phyloP scores from a whole-genome alignment of 2,329 filamentous ascomycete species.

The Tothia fuscella region DNA sequence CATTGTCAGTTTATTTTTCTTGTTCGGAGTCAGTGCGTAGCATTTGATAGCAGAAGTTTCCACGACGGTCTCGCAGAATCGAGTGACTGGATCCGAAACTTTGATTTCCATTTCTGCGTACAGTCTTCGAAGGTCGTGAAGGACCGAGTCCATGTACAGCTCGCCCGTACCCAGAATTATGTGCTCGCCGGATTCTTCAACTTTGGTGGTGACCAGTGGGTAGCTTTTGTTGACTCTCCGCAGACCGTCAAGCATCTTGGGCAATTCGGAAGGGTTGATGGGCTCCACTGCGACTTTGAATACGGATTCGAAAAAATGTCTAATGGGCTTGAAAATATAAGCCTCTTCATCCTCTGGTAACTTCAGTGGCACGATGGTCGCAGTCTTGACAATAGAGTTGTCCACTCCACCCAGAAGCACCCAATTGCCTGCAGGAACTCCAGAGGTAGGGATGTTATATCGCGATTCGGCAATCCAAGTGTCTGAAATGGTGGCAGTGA shows the following conservation, averaged over 20 bases:
- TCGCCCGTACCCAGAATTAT: conserved; percentile 91
- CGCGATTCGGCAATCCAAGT: conserved; percentile 86
- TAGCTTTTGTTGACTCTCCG: conserved; percentile 98
- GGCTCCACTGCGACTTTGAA: conserved; percentile 97
- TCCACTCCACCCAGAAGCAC: conserved; percentile 87
- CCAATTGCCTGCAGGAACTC: conserved; percentile 86
- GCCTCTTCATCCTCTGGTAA: conserved; percentile 82
- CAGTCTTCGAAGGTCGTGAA: conserved; percentile 84
- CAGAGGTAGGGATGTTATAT: conserved; percentile 85
- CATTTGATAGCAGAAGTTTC: conserved; percentile 97
- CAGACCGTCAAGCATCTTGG: conserved; percentile 96
- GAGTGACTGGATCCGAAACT: conserved; percentile 91
- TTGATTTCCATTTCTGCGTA: conserved; percentile 99
- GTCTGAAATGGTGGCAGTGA: conserved; percentile 66
- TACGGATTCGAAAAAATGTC: conserved; percentile 93
- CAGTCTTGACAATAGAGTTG: conserved; percentile 96
- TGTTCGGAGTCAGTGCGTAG: conserved; percentile 95
- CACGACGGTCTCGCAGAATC: conserved; percentile 95
- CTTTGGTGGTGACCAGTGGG: conserved; percentile 87
- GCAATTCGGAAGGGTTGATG: conserved; percentile 92
- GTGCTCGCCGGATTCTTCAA: conserved; percentile 95
- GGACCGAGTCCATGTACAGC: conserved; percentile 98
- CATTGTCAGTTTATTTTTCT: conserved; percentile 99
- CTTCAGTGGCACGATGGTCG: conserved; percentile 71
- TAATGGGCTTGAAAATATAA: conserved; percentile 86